phyloP scores from a whole-genome alignment of 2,329 filamentous ascomycete species.

The Sporothrix dimorphospora region DNA sequence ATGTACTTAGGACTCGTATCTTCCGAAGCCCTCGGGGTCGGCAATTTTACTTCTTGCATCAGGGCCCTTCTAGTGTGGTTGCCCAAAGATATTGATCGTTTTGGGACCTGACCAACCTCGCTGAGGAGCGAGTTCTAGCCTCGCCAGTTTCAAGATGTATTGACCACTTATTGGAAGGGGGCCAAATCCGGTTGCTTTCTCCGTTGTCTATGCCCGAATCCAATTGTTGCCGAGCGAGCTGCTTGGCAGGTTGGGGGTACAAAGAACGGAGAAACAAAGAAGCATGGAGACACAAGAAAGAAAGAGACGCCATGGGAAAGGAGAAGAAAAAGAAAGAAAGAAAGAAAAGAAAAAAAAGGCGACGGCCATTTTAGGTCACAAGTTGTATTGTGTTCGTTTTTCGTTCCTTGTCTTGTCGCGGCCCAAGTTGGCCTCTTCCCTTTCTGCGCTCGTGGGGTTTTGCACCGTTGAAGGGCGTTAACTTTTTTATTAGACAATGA shows the following conservation, averaged over 20 bases:
- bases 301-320: not conserved
- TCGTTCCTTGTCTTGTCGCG: not conserved
- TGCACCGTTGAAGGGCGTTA: not conserved
- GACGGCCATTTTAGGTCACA: slow-evolving; percentile 3
- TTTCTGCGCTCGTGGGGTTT: not conserved
- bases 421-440: slow-evolving; percentile 14
- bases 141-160: not conserved
- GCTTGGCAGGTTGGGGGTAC: slow-evolving; percentile 14
- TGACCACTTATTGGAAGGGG: not conserved
- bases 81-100: slow-evolving; percentile 1
- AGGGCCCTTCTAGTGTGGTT: not conserved
- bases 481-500: not conserved
- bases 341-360: slow-evolving; percentile 14
- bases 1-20: not conserved
- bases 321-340: not conserved
- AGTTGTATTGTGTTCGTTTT: not conserved
- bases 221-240: not conserved
- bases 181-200: not conserved
- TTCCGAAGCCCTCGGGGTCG: not conserved
- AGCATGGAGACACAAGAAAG: too few relatives aligned
- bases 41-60: not conserved
- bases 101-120: not conserved
- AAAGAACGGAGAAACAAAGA: not conserved
- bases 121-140: not conserved
- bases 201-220: too few relatives aligned